Evolutionary conservation across 2,329 filamentous ascomycete genomes (phyloP).

Genomic region (Rasamsonia emersonii): DNA sequence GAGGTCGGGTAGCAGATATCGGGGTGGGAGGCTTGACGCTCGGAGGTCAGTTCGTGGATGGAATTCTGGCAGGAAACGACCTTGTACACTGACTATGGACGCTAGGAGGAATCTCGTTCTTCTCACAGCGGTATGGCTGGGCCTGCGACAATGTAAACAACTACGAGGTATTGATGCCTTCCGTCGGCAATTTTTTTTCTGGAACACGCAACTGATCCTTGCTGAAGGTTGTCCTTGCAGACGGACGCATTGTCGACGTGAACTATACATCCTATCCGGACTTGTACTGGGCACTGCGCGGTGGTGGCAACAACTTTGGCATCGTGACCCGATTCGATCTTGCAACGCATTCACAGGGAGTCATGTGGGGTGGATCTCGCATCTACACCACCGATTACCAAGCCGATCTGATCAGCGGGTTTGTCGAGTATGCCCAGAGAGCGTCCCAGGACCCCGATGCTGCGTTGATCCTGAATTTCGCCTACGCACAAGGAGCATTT

Average conservation of each 20-base stretch:
- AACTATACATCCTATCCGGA: slow-evolving; percentile 22
- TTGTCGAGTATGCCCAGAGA: slow-evolving; percentile 22
- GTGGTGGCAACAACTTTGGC: slow-evolving; percentile 32
- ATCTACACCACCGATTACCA: slow-evolving; percentile 22
- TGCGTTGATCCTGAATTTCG: slow-evolving; percentile 25
- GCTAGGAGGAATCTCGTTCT: slow-evolving; percentile 26
- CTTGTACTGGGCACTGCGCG: slow-evolving; percentile 34
- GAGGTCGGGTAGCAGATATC: slow-evolving; percentile 22
- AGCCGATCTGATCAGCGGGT: slow-evolving; percentile 21
- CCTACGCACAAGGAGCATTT: slow-evolving; percentile 16
- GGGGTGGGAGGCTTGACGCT: slow-evolving; percentile 20
- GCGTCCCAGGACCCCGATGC: slow-evolving; percentile 26
- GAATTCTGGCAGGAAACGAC: slow-evolving; percentile 9
- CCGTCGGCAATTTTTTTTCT: slow-evolving; percentile 10
- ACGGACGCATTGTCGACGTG: slow-evolving; percentile 24
- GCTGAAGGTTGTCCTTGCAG: slow-evolving; percentile 17
- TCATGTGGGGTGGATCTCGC: slow-evolving; percentile 32
- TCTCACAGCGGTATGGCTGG: slow-evolving; percentile 25
- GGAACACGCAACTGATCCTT: slow-evolving; percentile 5
- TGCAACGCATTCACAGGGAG: slow-evolving; percentile 26
- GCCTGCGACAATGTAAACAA: slow-evolving; percentile 28
- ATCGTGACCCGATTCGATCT: slow-evolving; percentile 35
- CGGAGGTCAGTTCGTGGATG: slow-evolving; percentile 12
- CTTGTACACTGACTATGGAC: slow-evolving; percentile 1
- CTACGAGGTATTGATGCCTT: slow-evolving; percentile 20